A percentile compares a stretch with the other conserved stretches of the same genome.
phyloP scores from a whole-genome alignment of 2,329 filamentous ascomycete species.

The Colletotrichum sp. region DNA sequence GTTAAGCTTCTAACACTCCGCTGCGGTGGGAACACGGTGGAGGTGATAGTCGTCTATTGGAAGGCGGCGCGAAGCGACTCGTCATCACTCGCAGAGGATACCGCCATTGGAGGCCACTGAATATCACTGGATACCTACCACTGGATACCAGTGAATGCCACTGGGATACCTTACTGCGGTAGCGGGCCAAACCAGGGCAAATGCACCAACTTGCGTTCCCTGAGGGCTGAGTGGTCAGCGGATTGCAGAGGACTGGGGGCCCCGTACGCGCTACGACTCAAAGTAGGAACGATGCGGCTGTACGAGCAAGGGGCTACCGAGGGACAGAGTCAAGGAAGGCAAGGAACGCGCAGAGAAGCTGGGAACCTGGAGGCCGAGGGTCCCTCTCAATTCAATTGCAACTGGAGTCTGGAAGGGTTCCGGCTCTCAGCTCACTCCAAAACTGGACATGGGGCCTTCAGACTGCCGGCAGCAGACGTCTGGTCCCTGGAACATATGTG shows the following conservation, averaged over 20 bases:
- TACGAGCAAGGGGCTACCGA: not conserved
- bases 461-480: constrained; percentile 4
- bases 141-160: not conserved
- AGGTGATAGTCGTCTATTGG: not conserved
- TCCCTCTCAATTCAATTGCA: not conserved
- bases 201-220: not conserved
- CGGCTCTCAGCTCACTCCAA: constrained; percentile 8
- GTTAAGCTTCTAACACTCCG: constrained; percentile 20
- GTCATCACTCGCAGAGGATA: not conserved
- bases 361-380: not conserved
- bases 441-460: constrained; percentile 1
- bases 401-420: not conserved
- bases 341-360: not conserved
- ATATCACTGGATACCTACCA: too few relatives aligned
- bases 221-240: not conserved
- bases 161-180: not conserved
- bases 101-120: not conserved
- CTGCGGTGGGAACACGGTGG: not conserved
- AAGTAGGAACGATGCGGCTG: constrained; percentile 1
- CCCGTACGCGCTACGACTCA: not conserved
- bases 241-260: not conserved
- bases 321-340: not conserved
- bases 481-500: constrained; percentile 1
- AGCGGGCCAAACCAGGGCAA: not conserved
- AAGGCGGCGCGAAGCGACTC: not conserved